Base-by-base conservation (phyloP, 176 grass and related monocot genomes). In the Oropetium thomaeum region DNA sequence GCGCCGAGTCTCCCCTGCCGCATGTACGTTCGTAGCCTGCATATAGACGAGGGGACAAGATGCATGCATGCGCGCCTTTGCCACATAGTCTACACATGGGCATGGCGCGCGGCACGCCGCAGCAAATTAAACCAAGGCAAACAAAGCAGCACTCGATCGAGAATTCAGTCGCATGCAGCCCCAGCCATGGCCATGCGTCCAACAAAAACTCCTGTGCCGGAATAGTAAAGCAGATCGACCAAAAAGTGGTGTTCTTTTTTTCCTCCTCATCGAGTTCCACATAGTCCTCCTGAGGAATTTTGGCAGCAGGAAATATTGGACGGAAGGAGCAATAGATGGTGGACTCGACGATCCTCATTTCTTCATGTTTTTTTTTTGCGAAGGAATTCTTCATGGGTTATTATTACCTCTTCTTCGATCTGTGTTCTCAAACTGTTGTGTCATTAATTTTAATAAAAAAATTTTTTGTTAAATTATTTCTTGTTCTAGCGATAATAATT, bases 131-230 rank as follows among this genome's bases (percentile, higher is more conserved):
- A 31, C 73, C 55, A 22, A 63, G 26, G 1, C 26, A 20, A 4
- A 15, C 22, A 4, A 20, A 4, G 23, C 22, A 4, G 57, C 73
- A 76, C 73, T 63, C 41, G 58, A 76, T 63, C 41, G 58, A 76
- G 73, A 49, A 48, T 17, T 29, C 3, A 33, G 5, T 9, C 19
- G 35, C 22, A 73, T 8, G 8, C 33, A 20, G 7, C 64, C 5
- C 11, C 12, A 5, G 6, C 35, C 25, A 58, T 33, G 48, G 27
- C 27, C 73, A 67, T n/a, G 61, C 69, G 69, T 53, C 62, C 63
- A 63, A 63, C 64, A 81, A 20, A 69, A 86, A 25, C 77, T 23
- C 78, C 83, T 76, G 84, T 86, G 43, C n/a, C 70, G 54, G 29
- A 75, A 61, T 33, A 86, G 77, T 76, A 75, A 75, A 75, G 75